Base-by-base conservation (phyloP, 345 rosid species). In the Melaleuca alternifolia region DNA sequence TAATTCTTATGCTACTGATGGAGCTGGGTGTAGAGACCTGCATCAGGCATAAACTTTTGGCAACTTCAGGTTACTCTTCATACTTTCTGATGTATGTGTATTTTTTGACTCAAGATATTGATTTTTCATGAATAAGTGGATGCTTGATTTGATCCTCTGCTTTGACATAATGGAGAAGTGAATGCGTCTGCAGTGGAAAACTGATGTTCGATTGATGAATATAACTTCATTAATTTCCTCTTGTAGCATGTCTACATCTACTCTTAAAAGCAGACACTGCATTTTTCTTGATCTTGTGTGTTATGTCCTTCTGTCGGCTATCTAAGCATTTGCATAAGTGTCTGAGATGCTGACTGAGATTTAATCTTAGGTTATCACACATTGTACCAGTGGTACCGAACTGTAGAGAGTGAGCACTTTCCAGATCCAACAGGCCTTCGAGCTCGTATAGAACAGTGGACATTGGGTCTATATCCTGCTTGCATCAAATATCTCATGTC, bases 381-480 rank as follows among this genome's bases (percentile, higher is more conserved):
- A 30, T 91, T 97, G 87, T 97, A 95, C 84, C 94, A 96, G 94
- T 97, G 99, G 99, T 97, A 97, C 93, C 94, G 89, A 90, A 86
- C 96, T 46, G 97, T 97, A 89, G 99, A 97, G 90, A 95, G 88
- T 41, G 97, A 97, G 91, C 99, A 97, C 90, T 97, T 97, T 89
- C 99, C 99, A 1, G 99, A 97, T 91, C 99, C 99, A 83, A 96
- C 98, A 86, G 99, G 99, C 59, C 99, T 97, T 91, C 93, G 99
- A 90, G 91, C 95, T 48, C 97, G 99, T 84, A 94, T 97, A 3
- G 99, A 97, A 87, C 98, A 97, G 86, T 97, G 99, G 99, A 96
- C 99, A 33, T 93, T 93, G 92, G 99, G 99, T 85, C 95, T 97
- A 46, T 97, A 97, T 93, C 99, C 99, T 5, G 99, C 99, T 1